These are phyloP conservation scores for Globisporangium canariense DNA, from an alignment of 352 stramenopile genomes.

Conservation along the genomic window DNA sequence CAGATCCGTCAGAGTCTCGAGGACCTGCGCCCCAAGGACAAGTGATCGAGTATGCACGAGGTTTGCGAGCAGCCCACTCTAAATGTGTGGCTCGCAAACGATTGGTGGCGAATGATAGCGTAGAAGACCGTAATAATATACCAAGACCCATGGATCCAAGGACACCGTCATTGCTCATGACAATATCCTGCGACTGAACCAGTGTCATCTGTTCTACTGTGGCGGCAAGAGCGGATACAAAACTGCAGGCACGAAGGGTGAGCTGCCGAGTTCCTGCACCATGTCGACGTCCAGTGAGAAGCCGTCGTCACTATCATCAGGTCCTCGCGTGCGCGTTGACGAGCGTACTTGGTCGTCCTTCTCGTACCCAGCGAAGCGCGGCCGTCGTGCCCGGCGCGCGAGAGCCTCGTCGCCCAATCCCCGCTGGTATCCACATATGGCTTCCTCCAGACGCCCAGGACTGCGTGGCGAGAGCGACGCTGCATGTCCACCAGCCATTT, in stretches of 20 bases:
- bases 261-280: slow-evolving; percentile 23
- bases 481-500: neutral
- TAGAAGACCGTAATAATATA: neutral
- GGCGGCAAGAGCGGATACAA: slow-evolving; percentile 55
- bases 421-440: slow-evolving; percentile 33
- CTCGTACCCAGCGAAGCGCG: slow-evolving; percentile 16
- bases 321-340: neutral
- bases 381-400: neutral
- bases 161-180: neutral
- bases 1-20: slow-evolving; percentile 77
- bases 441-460: slow-evolving; percentile 29
- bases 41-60: slow-evolving; percentile 23
- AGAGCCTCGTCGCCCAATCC: slow-evolving; percentile 12
- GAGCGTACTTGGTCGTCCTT: slow-evolving; percentile 35
- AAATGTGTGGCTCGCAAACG: neutral
- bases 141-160: neutral
- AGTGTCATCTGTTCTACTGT: slow-evolving; percentile 18
- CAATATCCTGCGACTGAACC: neutral
- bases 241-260: slow-evolving; percentile 49
- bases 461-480: slow-evolving; percentile 21
- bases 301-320: slow-evolving; percentile 12
- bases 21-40: slow-evolving; percentile 69
- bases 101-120: neutral
- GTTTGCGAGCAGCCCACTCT: neutral
- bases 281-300: slow-evolving; percentile 23